Evolutionary conservation across 495 filamentous ascomycete genomes (phyloP).

Genomic region (Jackrogersella minutella): DNA sequence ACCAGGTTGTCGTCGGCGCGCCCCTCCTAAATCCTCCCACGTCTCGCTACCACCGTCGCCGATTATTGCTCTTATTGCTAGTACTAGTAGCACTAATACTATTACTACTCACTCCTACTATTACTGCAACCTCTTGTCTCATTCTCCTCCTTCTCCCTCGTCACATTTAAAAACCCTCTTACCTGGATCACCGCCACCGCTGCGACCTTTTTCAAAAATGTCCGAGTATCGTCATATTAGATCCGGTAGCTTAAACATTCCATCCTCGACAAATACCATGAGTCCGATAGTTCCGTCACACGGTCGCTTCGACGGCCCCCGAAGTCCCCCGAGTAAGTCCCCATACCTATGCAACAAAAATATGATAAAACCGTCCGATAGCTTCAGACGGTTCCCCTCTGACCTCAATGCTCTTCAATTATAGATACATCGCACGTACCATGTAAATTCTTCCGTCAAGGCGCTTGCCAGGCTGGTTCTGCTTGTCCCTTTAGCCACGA

Average conservation of each 20-base stretch:
- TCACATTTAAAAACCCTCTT: slow-evolving; percentile 28
- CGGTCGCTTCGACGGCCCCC: slow-evolving; percentile 67
- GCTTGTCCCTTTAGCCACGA: slow-evolving; percentile 97
- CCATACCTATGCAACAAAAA: slow-evolving; percentile 2
- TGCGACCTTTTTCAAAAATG: slow-evolving; percentile 46
- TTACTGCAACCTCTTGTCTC: slow-evolving; percentile 23
- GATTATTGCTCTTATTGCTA: slow-evolving; percentile 3
- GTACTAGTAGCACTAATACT: slow-evolving; percentile 6
- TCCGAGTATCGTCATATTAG: slow-evolving; percentile 62
- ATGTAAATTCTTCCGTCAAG: slow-evolving; percentile 98
- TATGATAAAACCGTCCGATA: not conserved
- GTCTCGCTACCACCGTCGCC: slow-evolving; percentile 25
- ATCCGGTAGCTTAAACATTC: slow-evolving; percentile 62
- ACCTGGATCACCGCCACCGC: slow-evolving; percentile 27
- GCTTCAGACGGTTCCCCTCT: slow-evolving; percentile 6
- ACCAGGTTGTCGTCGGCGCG: slow-evolving; percentile 41
- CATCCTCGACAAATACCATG: slow-evolving; percentile 48
- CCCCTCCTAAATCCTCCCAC: slow-evolving; percentile 42
- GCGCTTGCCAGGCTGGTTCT: slow-evolving; percentile 93
- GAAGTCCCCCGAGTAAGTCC: slow-evolving; percentile 83
- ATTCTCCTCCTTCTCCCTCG: not conserved
- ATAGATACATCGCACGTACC: slow-evolving; percentile 96
- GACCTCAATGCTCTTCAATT: slow-evolving; percentile 31
- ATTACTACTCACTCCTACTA: not conserved
- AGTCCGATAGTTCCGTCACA: slow-evolving; percentile 54